Conservation (phyloP, 2,329 filamentous ascomycete genomes). For the Trematosphaeria pertusa region DNA sequence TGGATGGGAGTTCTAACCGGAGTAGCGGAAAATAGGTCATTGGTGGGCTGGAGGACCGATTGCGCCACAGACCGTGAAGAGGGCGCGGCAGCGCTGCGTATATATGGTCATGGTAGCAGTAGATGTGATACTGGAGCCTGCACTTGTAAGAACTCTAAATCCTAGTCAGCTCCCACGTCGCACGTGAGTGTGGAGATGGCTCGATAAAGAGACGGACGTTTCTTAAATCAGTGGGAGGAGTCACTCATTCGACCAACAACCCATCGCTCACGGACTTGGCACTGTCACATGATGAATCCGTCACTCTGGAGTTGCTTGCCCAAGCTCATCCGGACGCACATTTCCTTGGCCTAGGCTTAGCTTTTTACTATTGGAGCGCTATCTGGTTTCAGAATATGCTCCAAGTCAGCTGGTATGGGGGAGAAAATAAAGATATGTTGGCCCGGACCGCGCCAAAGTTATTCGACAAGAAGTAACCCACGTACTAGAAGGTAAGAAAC, state of each 20-base stretch:
- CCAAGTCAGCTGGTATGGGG: no score
- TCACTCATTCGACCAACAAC: not conserved
- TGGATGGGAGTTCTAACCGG: not conserved
- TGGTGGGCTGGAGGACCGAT: not conserved
- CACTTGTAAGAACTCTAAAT: conserved; percentile 1
- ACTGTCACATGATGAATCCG: not conserved
- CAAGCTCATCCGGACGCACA: no score
- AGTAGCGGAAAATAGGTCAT: not conserved
- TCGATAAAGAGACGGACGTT: not conserved
- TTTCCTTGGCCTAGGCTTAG: no score
- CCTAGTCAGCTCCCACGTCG: not conserved
- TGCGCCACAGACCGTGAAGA: not conserved
- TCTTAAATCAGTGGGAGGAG: not conserved
- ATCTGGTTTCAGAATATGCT: no score
- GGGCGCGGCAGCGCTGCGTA: not conserved
- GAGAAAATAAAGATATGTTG: no score
- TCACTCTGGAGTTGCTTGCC: no score
- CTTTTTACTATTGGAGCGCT: no score
- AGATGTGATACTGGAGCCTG: not conserved
- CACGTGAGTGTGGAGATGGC: not conserved
- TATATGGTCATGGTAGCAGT: not conserved
- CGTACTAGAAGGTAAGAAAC: no score
- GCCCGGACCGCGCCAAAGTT: no score
- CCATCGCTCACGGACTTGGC: not conserved
- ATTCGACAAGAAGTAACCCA: no score